Conservation (phyloP, 805 yeast genomes). For the Cyberlindnera sargentensis region DNA sequence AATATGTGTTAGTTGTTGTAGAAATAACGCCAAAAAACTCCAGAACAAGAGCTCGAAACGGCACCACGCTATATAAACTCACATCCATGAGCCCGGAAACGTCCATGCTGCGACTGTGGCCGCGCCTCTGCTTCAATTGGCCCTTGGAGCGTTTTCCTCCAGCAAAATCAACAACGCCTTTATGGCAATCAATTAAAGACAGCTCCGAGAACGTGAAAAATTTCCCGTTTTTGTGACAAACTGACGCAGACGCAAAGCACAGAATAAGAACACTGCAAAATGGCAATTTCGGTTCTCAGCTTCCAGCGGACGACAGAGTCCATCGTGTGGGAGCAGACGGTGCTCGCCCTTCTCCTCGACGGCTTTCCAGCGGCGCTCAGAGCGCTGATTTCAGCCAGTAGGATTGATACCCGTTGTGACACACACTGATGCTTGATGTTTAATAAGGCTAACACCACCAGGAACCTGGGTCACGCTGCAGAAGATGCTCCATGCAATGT, state of each 20-base stretch:
- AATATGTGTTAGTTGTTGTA: constrained; percentile 10
- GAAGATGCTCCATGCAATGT: background rate
- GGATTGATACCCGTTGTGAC: background rate
- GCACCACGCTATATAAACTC: background rate
- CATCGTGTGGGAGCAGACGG: background rate
- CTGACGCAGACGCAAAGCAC: too few species aligned
- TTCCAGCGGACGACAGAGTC: background rate
- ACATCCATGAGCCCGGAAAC: constrained; percentile 5
- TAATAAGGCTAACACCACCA: background rate
- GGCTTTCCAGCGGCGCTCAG: background rate
- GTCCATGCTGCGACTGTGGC: background rate
- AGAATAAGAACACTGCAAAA: too few species aligned
- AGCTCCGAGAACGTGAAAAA: background rate
- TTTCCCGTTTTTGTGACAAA: too few species aligned
- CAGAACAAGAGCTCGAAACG: too few species aligned
- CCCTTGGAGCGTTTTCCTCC: too few species aligned
- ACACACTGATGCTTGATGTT: too few species aligned
- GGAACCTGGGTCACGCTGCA: background rate
- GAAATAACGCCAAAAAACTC: too few species aligned
- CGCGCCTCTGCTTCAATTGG: too few species aligned
- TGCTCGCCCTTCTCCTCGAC: background rate
- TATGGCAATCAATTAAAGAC: background rate
- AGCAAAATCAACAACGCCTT: too few species aligned
- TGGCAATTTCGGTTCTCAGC: too few species aligned
- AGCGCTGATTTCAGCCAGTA: background rate